Percentiles rank a stretch among this genome's conserved stretches.
phyloP scores from a whole-genome alignment of 805 yeast genomes.

The Wickerhamiella slavikovae region DNA sequence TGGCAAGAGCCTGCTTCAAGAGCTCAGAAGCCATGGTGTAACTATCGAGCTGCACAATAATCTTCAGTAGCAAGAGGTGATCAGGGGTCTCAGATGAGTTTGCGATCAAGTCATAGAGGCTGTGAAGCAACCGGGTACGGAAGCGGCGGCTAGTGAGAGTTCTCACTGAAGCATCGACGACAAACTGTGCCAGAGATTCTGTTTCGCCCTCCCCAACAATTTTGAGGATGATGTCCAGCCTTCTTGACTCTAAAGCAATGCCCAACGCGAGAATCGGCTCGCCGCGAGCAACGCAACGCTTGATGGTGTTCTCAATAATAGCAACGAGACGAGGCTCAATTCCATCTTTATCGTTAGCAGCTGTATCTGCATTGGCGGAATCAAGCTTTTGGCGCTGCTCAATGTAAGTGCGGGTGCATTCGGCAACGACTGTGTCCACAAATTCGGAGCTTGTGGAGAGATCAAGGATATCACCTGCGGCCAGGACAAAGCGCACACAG shows the following conservation, averaged over 20 bases:
- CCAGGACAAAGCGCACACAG: constrained; percentile 72
- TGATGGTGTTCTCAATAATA: constrained; percentile 73
- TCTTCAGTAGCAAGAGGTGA: constrained; percentile 64
- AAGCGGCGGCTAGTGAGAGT: constrained; percentile 45
- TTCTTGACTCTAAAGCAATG: constrained; percentile 68
- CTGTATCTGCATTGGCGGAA: constrained; percentile 17
- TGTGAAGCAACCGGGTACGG: constrained; percentile 40
- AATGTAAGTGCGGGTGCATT: constrained; percentile 74
- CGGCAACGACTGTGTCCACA: constrained; percentile 82
- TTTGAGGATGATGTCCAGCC: constrained; percentile 57
- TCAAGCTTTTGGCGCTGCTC: constrained; percentile 32
- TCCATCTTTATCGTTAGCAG: too few relatives aligned
- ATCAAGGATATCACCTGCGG: constrained; percentile 64
- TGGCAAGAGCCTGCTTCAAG: constrained; percentile 35
- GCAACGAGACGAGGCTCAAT: constrained; percentile 40
- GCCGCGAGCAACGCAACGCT: constrained; percentile 48
- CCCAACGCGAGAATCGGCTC: constrained; percentile 76
- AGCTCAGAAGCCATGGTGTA: constrained; percentile 43
- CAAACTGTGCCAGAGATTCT: constrained; percentile 31
- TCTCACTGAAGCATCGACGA: constrained; percentile 43
- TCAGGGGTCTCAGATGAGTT: constrained; percentile 23
- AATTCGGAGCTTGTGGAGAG: constrained; percentile 61
- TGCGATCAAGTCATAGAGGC: constrained; percentile 40
- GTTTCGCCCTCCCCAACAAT: constrained; percentile 23
- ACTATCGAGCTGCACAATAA: constrained; percentile 76